Percentiles rank a stretch among this genome's conserved stretches.
phyloP scores from a whole-genome alignment of 2,329 filamentous ascomycete species.

The Coniochaeta sp. region DNA sequence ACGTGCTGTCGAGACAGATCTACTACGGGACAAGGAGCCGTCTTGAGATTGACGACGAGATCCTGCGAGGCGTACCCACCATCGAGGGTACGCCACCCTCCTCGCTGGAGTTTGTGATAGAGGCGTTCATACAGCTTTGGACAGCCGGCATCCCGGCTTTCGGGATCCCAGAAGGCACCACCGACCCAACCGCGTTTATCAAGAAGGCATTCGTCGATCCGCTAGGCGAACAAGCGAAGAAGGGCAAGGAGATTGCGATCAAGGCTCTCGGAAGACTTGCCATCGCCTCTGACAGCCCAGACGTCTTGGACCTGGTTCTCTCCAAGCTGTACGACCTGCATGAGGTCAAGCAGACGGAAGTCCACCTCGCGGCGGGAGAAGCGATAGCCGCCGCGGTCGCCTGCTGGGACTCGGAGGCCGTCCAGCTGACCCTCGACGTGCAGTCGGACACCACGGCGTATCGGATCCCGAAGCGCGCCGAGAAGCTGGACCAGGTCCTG shows the following conservation, averaged over 20 bases:
- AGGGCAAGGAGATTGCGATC: slow-evolving; percentile 76
- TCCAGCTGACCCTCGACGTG: slow-evolving; percentile 71
- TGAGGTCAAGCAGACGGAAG: slow-evolving; percentile 77
- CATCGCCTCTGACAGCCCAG: slow-evolving; percentile 42
- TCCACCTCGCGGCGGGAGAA: slow-evolving; percentile 87
- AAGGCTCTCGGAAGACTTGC: slow-evolving; percentile 71
- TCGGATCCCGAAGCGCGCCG: slow-evolving; percentile 27
- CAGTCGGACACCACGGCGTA: slow-evolving; percentile 37
- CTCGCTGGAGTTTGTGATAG: slow-evolving; percentile 31
- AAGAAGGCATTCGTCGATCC: slow-evolving; percentile 48
- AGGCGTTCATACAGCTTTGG: slow-evolving; percentile 36
- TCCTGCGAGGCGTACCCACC: neutral
- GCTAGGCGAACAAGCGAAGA: slow-evolving; percentile 63
- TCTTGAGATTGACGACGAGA: neutral
- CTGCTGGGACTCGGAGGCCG: slow-evolving; percentile 76
- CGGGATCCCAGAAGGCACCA: slow-evolving; percentile 5
- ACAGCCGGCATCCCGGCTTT: slow-evolving; percentile 27
- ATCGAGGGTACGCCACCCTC: neutral
- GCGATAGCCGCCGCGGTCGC: slow-evolving; percentile 71
- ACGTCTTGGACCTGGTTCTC: slow-evolving; percentile 47
- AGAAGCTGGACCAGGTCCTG: slow-evolving; percentile 46
- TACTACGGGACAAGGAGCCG: slow-evolving; percentile 27
- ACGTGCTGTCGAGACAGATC: slow-evolving; percentile 34
- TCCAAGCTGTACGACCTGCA: slow-evolving; percentile 68
- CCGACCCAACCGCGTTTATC: slow-evolving; percentile 18